Base-by-base conservation (phyloP, 257 asterid species). In the Datura wrightii region DNA sequence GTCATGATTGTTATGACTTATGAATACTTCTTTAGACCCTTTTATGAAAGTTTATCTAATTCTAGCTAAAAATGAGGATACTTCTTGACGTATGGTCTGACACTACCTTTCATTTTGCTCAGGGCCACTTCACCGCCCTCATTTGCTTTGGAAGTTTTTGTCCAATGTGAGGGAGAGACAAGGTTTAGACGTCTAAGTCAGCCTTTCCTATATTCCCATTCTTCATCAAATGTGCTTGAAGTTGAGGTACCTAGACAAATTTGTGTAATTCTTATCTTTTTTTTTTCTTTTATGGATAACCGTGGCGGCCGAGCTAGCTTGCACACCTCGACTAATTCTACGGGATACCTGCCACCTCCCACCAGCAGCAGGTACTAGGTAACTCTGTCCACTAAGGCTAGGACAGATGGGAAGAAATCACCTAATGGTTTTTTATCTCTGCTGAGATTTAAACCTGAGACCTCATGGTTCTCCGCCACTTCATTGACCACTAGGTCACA, bases 91-190 rank as follows among this genome's bases (percentile, higher is more conserved):
- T 74, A 11, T 50, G 41, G 14, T 48, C 48, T 74, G 44, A 24
- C 55, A 50, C 13, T 74, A 48, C 60, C 62, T 48, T 74, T 74
- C n/a, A 8, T 14, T 74, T 74, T 74, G 81, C 16, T 89, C 86
- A 94, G 98, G 92, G 95, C 94, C 85, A 94, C 99, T 85, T 93
- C 97, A 87, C 99, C 99, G 78, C 96, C 97, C 78, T 93, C 96
- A 41, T 92, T 93, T 88, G 97, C 97, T 53, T 82, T 93, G 90
- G 97, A 96, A 91, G 94, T 94, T 90, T 96, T 96, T 88, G 93
- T 96, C 80, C 98, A 96, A 70, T 93, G 98, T 74, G 99, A 90
- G 91, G 98, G 98, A 81, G 98, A 94, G 92, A 85, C 98, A 11
- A 93, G 97, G 89, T 96, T 96, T 91, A 93, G 98, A 90, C 95